A percentile compares a stretch with the other conserved stretches of the same genome.
phyloP scores from a whole-genome alignment of 2,329 filamentous ascomycete genomes.

The Arthrobotrys conoides region DNA sequence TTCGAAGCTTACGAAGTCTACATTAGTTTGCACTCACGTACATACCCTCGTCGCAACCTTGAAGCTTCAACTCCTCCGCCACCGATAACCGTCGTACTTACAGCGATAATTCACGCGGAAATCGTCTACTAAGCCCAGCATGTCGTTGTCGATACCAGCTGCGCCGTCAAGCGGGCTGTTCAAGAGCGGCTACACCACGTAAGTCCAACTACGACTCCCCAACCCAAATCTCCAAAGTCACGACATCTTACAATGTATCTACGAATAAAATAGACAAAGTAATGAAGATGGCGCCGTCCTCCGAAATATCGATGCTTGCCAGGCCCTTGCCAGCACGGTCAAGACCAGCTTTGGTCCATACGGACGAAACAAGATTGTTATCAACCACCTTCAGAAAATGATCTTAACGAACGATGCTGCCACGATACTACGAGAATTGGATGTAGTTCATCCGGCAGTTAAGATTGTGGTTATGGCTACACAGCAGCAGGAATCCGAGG shows the following conservation, averaged over 20 bases:
- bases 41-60: constrained; percentile 16
- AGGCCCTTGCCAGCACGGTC: constrained; percentile 93
- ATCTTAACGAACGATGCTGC: constrained; percentile 97
- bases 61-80: constrained; percentile 68
- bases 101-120: constrained; percentile 68
- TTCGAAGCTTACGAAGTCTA: constrained; percentile 10
- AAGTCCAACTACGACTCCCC: constrained; percentile 66
- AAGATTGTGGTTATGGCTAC: constrained; percentile 98
- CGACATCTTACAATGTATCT: constrained; percentile 30
- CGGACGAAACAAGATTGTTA: constrained; percentile 99
- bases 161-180: constrained; percentile 94
- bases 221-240: constrained; percentile 46
- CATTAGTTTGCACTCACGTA: constrained; percentile 8
- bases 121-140: constrained; percentile 67
- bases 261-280: constrained; percentile 80
- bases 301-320: constrained; percentile 98
- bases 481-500: constrained; percentile 96
- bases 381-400: constrained; percentile 99
- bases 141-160: constrained; percentile 97
- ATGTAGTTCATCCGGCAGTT: constrained; percentile 97
- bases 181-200: constrained; percentile 98
- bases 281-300: constrained; percentile 98
- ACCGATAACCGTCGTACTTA: constrained; percentile 72
- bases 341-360: constrained; percentile 97
- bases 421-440: constrained; percentile 95